Conservation (phyloP, 2,329 filamentous ascomycete species). For the Fusarium denticulatum region DNA sequence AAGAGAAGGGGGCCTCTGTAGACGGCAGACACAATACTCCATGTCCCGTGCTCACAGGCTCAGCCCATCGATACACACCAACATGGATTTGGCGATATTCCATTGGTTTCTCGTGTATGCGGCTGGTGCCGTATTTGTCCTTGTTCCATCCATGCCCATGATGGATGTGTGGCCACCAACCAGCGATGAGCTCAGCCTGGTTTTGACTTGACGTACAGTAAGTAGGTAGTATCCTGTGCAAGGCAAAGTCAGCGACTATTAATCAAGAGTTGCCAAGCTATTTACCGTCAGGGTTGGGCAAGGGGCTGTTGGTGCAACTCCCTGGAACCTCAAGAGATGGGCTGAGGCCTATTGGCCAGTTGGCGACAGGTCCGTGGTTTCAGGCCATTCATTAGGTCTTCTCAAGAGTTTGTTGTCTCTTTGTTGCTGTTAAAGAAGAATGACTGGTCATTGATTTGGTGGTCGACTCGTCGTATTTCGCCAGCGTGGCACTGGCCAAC, state of each 20-base stretch:
- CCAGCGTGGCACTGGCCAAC: conserved; percentile 42
- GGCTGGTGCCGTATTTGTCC: conserved; percentile 26
- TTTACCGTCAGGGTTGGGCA: conserved; percentile 25
- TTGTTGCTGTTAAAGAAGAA: not conserved
- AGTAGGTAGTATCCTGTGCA: conserved; percentile 3
- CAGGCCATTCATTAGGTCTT: not conserved
- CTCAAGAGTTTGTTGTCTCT: not conserved
- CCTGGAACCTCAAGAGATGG: conserved; percentile 8
- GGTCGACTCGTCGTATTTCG: conserved; percentile 39
- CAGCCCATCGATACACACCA: conserved; percentile 32
- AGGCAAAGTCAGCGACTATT: conserved; percentile 22
- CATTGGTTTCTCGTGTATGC: conserved; percentile 35
- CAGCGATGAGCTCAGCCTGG: conserved; percentile 20
- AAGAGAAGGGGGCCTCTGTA: conserved; percentile 7
- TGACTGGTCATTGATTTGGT: conserved; percentile 29
- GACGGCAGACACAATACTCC: not conserved
- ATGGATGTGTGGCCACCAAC: conserved; percentile 1
- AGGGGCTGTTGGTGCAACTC: conserved; percentile 29
- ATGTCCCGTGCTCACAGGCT: conserved; percentile 38
- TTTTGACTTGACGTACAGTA: not conserved
- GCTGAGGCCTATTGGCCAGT: conserved; percentile 31
- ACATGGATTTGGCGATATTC: conserved; percentile 25
- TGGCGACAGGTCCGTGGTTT: conserved; percentile 23
- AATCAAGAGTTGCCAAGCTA: conserved; percentile 5
- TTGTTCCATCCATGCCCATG: not conserved